Evolutionary conservation across 2,329 filamentous ascomycete species (phyloP).

Genomic region (Calonectria leucothoes): DNA sequence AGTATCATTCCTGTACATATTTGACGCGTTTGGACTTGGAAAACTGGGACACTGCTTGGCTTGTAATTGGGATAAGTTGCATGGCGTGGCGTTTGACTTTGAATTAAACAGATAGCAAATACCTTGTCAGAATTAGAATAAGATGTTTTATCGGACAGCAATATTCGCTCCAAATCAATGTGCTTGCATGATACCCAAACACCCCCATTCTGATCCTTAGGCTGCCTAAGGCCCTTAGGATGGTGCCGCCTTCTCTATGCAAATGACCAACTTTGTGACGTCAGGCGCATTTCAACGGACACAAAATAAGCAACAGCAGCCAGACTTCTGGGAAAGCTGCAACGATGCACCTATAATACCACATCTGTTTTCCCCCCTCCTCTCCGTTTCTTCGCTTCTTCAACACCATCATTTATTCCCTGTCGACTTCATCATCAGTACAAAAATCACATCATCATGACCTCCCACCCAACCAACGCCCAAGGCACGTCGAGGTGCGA

Average conservation of each 20-base stretch:
- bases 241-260: not conserved
- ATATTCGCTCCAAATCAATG: not conserved
- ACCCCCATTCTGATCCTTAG: too few relatives aligned
- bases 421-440: not conserved
- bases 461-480: not conserved
- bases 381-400: not conserved
- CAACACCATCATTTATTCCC: not conserved
- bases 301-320: not conserved
- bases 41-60: not conserved
- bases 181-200: too few relatives aligned
- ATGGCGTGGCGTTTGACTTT: conserved; percentile 23
- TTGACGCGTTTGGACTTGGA: not conserved
- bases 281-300: not conserved
- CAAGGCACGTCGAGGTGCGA: conserved; percentile 1
- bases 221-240: not conserved
- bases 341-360: not conserved
- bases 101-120: not conserved
- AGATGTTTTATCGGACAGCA: not conserved
- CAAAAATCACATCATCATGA: not conserved
- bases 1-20: conserved; percentile 19
- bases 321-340: not conserved
- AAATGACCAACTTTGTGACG: not conserved
- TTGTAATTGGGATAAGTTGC: not conserved
- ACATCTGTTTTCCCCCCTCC: not conserved
- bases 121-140: too few relatives aligned